phyloP scores from a whole-genome alignment of 129 eudicot genomes.

The Flaveria sonorensis region DNA sequence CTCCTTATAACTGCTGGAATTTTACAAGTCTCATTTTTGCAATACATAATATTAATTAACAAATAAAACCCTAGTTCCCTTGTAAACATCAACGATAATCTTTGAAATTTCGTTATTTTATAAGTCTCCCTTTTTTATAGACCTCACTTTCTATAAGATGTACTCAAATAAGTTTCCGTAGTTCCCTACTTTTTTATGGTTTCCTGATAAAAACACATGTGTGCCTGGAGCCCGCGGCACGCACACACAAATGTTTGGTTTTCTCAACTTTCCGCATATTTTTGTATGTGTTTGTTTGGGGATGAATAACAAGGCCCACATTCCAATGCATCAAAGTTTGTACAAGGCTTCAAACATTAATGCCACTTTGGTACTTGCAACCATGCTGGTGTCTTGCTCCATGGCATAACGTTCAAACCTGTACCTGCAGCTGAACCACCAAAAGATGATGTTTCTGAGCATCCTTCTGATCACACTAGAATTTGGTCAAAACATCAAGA shows the following conservation, averaged over 20 bases:
- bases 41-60: no score
- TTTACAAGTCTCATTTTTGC: no score
- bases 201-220: no score
- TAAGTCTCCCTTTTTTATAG: no score
- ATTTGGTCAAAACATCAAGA: constrained; percentile 98
- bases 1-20: no score
- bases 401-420: constrained; percentile 47
- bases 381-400: constrained; percentile 89
- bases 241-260: not conserved
- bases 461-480: constrained; percentile 89
- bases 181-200: no score
- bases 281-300: constrained; percentile 10
- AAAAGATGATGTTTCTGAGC: constrained; percentile 59
- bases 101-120: no score
- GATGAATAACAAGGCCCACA: constrained; percentile 60
- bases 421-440: constrained; percentile 47
- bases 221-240: no score
- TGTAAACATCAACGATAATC: no score
- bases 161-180: no score
- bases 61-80: no score
- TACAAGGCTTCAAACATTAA: constrained; percentile 80
- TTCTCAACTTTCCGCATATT: not conserved
- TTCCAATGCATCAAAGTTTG: constrained; percentile 88
- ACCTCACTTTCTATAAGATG: no score
- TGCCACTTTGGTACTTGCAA: constrained; percentile 93